These are phyloP conservation scores for Morella rubra DNA, from an alignment of 306 rosid species.

Conservation along the genomic window DNA sequence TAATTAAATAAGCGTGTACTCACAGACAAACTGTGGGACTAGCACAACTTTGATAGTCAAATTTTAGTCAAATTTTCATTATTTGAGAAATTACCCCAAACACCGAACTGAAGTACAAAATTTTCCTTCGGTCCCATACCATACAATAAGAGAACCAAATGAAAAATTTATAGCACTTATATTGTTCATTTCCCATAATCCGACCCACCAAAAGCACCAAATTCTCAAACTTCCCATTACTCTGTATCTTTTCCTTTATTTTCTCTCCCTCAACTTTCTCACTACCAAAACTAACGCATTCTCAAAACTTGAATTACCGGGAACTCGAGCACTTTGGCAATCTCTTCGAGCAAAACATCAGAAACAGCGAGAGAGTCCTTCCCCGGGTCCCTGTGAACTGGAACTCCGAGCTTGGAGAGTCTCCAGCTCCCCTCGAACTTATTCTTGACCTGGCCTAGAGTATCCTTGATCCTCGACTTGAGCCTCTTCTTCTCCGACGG, in stretches of 20 bases:
- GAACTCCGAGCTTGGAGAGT: constrained; percentile 72
- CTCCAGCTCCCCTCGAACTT: constrained; percentile 82
- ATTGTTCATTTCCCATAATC: background rate
- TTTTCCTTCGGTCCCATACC: no score
- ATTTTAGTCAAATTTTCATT: background rate
- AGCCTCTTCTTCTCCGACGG: constrained; percentile 93
- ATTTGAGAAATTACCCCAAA: background rate
- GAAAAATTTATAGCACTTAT: background rate
- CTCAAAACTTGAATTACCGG: constrained; percentile 45
- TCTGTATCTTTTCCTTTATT: background rate
- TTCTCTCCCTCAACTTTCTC: background rate
- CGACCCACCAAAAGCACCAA: background rate
- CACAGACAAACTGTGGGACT: background rate
- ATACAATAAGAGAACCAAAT: background rate
- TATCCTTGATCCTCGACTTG: constrained; percentile 54
- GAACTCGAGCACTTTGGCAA: constrained; percentile 73
- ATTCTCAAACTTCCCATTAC: background rate
- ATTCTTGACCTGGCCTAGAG: constrained; percentile 27
- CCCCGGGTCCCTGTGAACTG: constrained; percentile 71
- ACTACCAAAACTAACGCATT: background rate
- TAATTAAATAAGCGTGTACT: background rate
- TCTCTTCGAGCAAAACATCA: constrained; percentile 59
- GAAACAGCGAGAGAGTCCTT: constrained; percentile 74
- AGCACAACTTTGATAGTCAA: background rate
- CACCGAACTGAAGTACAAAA: background rate